Conservation (phyloP, 2,329 filamentous ascomycete species). For the Dryadomyces quercus-mongolicae region DNA sequence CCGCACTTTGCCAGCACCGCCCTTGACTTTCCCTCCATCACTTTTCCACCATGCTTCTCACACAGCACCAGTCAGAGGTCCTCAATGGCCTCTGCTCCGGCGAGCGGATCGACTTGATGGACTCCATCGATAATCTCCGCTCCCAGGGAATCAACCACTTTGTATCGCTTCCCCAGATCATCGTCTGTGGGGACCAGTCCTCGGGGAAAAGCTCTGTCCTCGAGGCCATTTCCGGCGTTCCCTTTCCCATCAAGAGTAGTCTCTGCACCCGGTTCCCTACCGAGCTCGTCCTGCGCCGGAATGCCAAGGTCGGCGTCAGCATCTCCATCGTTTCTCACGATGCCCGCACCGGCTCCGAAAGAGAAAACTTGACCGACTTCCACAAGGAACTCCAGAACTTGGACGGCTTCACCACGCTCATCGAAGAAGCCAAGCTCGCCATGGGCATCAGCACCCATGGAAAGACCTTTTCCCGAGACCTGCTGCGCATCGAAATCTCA, state of each 20-base stretch:
- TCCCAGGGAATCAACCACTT: conserved; percentile 23
- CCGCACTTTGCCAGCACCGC: too few species aligned
- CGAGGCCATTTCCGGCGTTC: conserved; percentile 49
- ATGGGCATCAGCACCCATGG: conserved; percentile 34
- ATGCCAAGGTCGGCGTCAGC: conserved; percentile 19
- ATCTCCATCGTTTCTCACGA: conserved; percentile 25
- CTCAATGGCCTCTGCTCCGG: neutral
- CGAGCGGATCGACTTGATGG: conserved; percentile 18
- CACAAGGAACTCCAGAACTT: conserved; percentile 7
- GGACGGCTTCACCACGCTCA: conserved; percentile 20
- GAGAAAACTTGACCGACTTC: conserved; percentile 17
- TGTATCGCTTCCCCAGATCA: conserved; percentile 32
- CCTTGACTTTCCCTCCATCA: neutral
- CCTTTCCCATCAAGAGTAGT: conserved; percentile 45
- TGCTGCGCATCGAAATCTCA: conserved; percentile 34
- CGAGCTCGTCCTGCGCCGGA: conserved; percentile 43
- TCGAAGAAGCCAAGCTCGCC: conserved; percentile 25
- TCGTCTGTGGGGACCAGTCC: conserved; percentile 50
- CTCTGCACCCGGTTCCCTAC: conserved; percentile 53
- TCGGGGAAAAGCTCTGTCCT: conserved; percentile 54
- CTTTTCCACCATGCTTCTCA: neutral
- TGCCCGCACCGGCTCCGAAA: conserved; percentile 16
- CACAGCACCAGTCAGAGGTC: neutral
- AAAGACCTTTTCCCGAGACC: conserved; percentile 29
- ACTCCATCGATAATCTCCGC: conserved; percentile 27